phyloP scores from a whole-genome alignment of 75 land plant genomes.

The Pinus tabuliformis region DNA sequence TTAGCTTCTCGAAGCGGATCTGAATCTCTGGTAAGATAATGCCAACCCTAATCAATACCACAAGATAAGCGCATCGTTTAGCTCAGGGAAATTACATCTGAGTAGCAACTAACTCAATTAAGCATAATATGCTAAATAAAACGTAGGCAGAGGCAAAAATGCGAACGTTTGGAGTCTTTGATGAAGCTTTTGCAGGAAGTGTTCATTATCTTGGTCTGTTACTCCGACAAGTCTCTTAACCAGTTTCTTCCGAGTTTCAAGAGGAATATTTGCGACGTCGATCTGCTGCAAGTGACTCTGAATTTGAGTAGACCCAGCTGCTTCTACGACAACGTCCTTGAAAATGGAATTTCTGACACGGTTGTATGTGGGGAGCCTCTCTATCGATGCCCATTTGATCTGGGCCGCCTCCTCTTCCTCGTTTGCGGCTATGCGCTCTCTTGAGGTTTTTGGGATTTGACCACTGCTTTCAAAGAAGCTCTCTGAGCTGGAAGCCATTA shows the following conservation, averaged over 20 bases:
- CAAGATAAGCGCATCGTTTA: no score
- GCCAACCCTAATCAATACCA: neutral
- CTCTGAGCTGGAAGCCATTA: no score
- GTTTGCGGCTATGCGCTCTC: slow-evolving; percentile 4
- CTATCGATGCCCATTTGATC: slow-evolving; percentile 11
- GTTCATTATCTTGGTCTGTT: slow-evolving; percentile 16
- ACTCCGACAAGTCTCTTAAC: slow-evolving; percentile 68
- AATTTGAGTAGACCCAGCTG: neutral
- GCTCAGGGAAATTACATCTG: no score
- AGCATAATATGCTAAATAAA: no score
- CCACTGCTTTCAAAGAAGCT: no score
- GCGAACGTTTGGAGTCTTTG: slow-evolving; percentile 61
- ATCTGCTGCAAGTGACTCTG: slow-evolving; percentile 17
- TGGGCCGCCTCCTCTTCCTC: slow-evolving; percentile 27
- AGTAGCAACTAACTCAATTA: no score
- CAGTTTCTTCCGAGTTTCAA: slow-evolving; percentile 20
- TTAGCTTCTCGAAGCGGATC: slow-evolving; percentile 30
- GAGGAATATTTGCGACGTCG: slow-evolving; percentile 26
- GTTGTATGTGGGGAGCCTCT: slow-evolving; percentile 38
- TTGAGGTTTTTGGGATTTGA: neutral
- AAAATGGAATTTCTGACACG: slow-evolving; percentile 17
- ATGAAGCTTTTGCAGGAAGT: slow-evolving; percentile 54
- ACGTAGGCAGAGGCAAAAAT: neutral
- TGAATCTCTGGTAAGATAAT: slow-evolving; percentile 25
- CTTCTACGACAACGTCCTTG: neutral